phyloP scores from a whole-genome alignment of 2,329 filamentous ascomycete genomes.

The Fusarium algeriense region DNA sequence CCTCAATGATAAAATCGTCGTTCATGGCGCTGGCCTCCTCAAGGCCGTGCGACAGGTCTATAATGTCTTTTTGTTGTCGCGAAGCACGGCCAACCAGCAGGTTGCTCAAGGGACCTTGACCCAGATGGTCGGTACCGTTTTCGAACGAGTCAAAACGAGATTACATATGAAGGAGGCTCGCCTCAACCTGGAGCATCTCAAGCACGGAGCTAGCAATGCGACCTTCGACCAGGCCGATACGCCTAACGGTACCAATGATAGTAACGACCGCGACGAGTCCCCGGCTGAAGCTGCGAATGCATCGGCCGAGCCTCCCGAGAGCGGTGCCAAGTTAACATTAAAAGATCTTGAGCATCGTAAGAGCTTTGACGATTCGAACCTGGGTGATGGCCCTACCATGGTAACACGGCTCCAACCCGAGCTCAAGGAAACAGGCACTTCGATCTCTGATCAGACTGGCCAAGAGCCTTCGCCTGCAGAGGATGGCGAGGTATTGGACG shows the following conservation, averaged over 20 bases:
- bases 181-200: slow-evolving; percentile 66
- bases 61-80: slow-evolving; percentile 97
- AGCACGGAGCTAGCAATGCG: slow-evolving; percentile 64
- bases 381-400: slow-evolving; percentile 76
- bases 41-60: slow-evolving; percentile 98
- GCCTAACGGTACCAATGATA: slow-evolving; percentile 54
- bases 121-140: slow-evolving; percentile 98
- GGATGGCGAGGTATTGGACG: slow-evolving; percentile 70
- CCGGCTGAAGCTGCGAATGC: slow-evolving; percentile 43
- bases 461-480: slow-evolving; percentile 68
- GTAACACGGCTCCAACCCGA: slow-evolving; percentile 70
- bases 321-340: slow-evolving; percentile 70
- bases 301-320: slow-evolving; percentile 50
- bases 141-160: slow-evolving; percentile 90
- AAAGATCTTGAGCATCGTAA: slow-evolving; percentile 76
- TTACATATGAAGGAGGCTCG: slow-evolving; percentile 89
- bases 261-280: slow-evolving; percentile 54
- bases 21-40: slow-evolving; percentile 93
- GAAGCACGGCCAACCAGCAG: slow-evolving; percentile 94
- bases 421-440: slow-evolving; percentile 56
- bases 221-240: slow-evolving; percentile 63
- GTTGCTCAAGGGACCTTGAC: slow-evolving; percentile 96
- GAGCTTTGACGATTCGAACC: slow-evolving; percentile 75
- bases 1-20: slow-evolving; percentile 97
- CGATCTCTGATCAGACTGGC: slow-evolving; percentile 66